Evolutionary conservation across 148 eudicot genomes (phyloP).

Genomic region (Salicornia ramosissima): DNA sequence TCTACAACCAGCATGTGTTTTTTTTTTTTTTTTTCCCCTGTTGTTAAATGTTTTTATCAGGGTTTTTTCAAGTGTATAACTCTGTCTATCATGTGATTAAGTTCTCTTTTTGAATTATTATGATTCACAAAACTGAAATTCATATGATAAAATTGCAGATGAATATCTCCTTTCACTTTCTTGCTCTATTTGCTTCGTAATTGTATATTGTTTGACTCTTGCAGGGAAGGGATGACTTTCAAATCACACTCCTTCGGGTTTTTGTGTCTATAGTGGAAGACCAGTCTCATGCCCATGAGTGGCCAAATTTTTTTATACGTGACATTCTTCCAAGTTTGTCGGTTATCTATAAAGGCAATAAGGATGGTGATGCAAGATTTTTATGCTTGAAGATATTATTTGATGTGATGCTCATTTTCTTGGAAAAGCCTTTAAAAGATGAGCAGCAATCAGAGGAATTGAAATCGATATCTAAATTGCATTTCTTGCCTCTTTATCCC

Average conservation of each 20-base stretch:
- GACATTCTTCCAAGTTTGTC: constrained; percentile 86
- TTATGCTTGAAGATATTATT: constrained; percentile 89
- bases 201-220: constrained; percentile 1
- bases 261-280: constrained; percentile 75
- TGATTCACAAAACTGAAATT: not conserved
- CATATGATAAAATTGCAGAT: not conserved
- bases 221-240: constrained; percentile 98
- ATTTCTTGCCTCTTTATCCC: constrained; percentile 88
- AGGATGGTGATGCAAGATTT: constrained; percentile 93
- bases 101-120: no score
- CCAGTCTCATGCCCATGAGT: constrained; percentile 48
- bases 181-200: not conserved
- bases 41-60: no score
- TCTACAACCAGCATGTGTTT: no score
- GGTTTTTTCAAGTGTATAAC: not conserved
- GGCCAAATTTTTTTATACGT: constrained; percentile 40
- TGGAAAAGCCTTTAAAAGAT: constrained; percentile 51
- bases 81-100: not conserved
- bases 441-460: constrained; percentile 40
- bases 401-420: constrained; percentile 66
- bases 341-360: constrained; percentile 80
- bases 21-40: no score
- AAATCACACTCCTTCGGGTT: constrained; percentile 73
- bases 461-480: constrained; percentile 54
- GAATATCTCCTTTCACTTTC: not conserved